Base-by-base conservation (phyloP, 148 eudicot genomes). In the Cornus suecica region DNA sequence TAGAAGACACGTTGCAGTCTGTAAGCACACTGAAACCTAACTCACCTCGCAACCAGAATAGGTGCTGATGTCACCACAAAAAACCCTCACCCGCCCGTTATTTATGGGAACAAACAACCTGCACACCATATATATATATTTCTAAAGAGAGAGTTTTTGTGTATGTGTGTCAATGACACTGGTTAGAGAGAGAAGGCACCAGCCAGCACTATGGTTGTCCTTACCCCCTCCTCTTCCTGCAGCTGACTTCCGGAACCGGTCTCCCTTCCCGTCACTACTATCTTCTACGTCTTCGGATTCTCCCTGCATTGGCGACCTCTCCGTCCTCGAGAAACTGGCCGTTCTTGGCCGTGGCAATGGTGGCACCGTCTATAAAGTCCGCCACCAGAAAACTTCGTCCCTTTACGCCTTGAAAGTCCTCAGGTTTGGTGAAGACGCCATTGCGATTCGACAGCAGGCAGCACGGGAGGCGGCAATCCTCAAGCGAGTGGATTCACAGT, bases 301-400 rank as follows among this genome's bases (percentile, higher is more conserved):
- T 41, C 70, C 65, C 0, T 41, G 52, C 23, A 67, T 67, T 24
- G 60, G 72, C 9, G 18, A 10, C 62, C 70, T 72, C 25, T 63
- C 73, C 0, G 64, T 75, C 52, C 68, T 78, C 4, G 72, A 82
- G 79, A 82, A 82, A 31, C 77, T 82, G 15, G 64, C 25, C 1
- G 82, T 82, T 27, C 66, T 82, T 26, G 82, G 85, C 29, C 71
- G 42, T 16, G 82, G 85, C 29, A 74, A 66, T n/a, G 77, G 82
- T 2, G 74, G 82, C 42, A 75, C 79, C 5, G 82, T 82, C 37
- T 78, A 82, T 23, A 75, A 75, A 72, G 85, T 78, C 11, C 37
- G 76, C 14, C 79, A 82, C 74, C 74, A 10, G 73, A 58, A 15
- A 3, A 56, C 76, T 20, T 5, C 58, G 0, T 6, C 45, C 1